These are phyloP conservation scores for Eleusine indica DNA, from an alignment of 176 grass and related monocot species.

Conservation along the genomic window DNA sequence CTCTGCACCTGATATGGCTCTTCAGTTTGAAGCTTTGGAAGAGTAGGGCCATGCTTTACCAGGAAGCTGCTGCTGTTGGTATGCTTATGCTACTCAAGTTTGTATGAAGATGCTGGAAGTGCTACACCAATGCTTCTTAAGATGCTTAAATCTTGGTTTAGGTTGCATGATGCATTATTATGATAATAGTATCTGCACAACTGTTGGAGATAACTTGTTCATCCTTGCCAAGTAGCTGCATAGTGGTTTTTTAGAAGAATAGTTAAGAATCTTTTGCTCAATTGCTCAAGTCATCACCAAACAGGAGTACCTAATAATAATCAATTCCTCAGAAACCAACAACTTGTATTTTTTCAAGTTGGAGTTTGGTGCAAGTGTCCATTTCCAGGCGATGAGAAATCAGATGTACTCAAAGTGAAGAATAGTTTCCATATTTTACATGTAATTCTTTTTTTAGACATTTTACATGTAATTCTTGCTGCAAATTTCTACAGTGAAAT, in stretches of 20 bases:
- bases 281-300: conserved; percentile 43
- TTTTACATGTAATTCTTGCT: neutral
- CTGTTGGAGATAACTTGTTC: conserved; percentile 43
- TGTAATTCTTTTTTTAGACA: neutral
- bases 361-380: neutral
- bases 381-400: neutral
- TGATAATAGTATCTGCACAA: conserved; percentile 7
- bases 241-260: conserved; percentile 26
- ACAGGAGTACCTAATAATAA: conserved; percentile 4
- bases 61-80: conserved; percentile 51
- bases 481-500: neutral
- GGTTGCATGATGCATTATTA: conserved; percentile 30
- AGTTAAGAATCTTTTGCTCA: conserved; percentile 45
- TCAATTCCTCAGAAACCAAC: conserved; percentile 4
- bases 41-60: conserved; percentile 54
- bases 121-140: conserved; percentile 12
- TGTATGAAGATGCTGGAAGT: neutral
- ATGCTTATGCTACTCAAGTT: conserved; percentile 31
- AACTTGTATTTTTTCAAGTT: conserved; percentile 20
- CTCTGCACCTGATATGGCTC: conserved; percentile 40
- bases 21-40: conserved; percentile 58
- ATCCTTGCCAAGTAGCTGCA: conserved; percentile 29
- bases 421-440: neutral
- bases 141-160: conserved; percentile 36
- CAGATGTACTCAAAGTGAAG: neutral